phyloP scores from a whole-genome alignment of 2,329 filamentous ascomycete species.

The Biscogniauxia marginata region DNA sequence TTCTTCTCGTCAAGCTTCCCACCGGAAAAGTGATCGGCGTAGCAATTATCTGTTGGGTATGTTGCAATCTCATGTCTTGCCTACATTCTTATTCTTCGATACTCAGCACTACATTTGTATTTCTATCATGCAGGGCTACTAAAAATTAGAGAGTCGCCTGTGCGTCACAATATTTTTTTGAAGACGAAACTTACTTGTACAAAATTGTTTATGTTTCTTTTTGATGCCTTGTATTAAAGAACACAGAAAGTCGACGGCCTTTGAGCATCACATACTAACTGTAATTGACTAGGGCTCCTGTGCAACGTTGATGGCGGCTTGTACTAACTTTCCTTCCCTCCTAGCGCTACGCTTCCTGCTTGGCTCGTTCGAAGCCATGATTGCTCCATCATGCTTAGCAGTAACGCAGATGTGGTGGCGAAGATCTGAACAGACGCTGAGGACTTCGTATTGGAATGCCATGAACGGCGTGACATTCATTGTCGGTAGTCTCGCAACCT shows the following conservation, averaged over 20 bases:
- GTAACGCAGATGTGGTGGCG: slow-evolving; percentile 57
- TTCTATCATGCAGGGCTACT: no score
- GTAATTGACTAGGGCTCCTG: slow-evolving; percentile 37
- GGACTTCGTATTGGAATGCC: slow-evolving; percentile 51
- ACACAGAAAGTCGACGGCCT: no score
- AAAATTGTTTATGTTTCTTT: no score
- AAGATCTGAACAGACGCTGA: slow-evolving; percentile 49
- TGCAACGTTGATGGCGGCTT: slow-evolving; percentile 50
- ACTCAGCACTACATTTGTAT: neutral
- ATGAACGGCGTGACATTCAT: slow-evolving; percentile 57
- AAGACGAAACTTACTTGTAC: no score
- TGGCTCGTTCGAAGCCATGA: slow-evolving; percentile 47
- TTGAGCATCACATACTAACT: slow-evolving; percentile 5
- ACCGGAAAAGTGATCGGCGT: slow-evolving; percentile 52
- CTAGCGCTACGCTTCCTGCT: slow-evolving; percentile 45
- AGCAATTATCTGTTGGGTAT: slow-evolving; percentile 52
- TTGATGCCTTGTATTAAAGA: no score
- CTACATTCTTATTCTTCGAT: neutral
- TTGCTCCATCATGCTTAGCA: slow-evolving; percentile 50
- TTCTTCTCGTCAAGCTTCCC: slow-evolving; percentile 51
- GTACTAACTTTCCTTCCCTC: slow-evolving; percentile 46
- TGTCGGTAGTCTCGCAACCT: slow-evolving; percentile 55
- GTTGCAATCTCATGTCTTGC: slow-evolving; percentile 2
- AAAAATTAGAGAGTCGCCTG: no score
- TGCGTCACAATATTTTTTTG: no score